Evolutionary conservation across 2,329 filamentous ascomycete species (phyloP).

Genomic region (Epicoccum nigrum): DNA sequence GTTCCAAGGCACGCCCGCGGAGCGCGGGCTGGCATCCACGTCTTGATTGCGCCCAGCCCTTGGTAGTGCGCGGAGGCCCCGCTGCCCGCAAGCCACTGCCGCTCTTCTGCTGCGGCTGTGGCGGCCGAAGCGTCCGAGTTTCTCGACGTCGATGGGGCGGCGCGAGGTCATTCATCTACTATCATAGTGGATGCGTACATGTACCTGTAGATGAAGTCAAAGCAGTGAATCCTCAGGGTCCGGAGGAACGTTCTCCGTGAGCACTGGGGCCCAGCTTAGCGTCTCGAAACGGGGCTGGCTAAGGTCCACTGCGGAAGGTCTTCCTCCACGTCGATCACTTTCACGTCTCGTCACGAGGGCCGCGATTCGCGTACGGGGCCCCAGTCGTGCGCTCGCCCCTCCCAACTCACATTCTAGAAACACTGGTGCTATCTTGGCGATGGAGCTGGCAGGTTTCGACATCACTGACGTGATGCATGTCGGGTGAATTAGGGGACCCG

Average conservation of each 20-base stretch:
- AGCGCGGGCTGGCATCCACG: not conserved
- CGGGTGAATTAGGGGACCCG: not conserved
- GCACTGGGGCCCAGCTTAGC: not conserved
- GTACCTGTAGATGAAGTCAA: too few relatives aligned
- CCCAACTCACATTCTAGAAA: not conserved
- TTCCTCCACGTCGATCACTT: conserved; percentile 8
- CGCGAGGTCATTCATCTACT: too few relatives aligned
- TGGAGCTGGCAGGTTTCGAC: not conserved
- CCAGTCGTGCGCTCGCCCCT: not conserved
- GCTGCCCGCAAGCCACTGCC: conserved; percentile 13
- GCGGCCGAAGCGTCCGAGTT: not conserved
- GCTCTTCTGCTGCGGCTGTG: not conserved
- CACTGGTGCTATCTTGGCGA: not conserved
- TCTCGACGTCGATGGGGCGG: not conserved
- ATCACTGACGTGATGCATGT: not conserved
- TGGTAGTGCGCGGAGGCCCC: too few relatives aligned
- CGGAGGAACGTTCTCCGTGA: not conserved
- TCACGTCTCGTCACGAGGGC: conserved; percentile 12
- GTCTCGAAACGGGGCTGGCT: not conserved
- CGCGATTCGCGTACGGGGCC: not conserved
- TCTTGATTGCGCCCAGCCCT: conserved; percentile 1
- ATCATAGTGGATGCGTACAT: too few relatives aligned
- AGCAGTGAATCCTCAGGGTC: not conserved
- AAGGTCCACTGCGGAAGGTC: not conserved
- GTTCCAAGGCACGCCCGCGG: not conserved